Evolutionary conservation across 257 asterid species (phyloP), one percentile per base, ranked within the genome.

Genomic region (Solanum peruvianum): DNA sequence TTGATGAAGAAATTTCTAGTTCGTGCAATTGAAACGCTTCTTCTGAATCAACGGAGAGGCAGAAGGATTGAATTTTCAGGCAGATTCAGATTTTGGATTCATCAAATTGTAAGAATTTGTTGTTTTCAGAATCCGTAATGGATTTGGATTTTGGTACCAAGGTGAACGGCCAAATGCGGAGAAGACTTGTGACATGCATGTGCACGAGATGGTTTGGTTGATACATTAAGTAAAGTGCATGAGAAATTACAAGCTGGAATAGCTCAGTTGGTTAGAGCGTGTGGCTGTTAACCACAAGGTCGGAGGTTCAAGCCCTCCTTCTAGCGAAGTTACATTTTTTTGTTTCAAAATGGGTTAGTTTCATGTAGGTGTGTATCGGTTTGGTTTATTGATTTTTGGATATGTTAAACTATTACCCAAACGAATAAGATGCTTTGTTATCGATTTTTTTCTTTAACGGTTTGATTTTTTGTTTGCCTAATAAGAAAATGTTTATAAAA

Each of bases 251-350:
- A 70, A 70, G 98, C 98, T 97, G 99, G 99, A 96, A 96, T 97
- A 93, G 99, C 98, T 96, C 99, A 97, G 99, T 92, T 96, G 98
- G 99, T 90, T 96, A 97, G 98, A 97, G 98, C 98, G 99, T 97
- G 98, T 97, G 99, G 99, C 99, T 97, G 98, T 94, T 96, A 96
- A 96, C 99, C 98, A 97, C 99, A 96, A 96, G 98, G 98, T 96
- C 98, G 97, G 97, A 97, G 98, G 99, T 95, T 93, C 94, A 85
- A 93, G 66, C 94, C 95, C 94, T 93, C 90, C 93, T 91, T 76
- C 83, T 41, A 76, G 83, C 83, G 83, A 39, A 39, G 42, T 39
- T 39, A 39, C 2, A 7, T 7, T 4, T 13, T 4, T 45, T 45
- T 47, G 56, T 47, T 47, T 47, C 20, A 47, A 47, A 47, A 16